These are phyloP conservation scores for Amanita muscaria DNA, from an alignment of 768 basidiomycete species.

Conservation along the genomic window DNA sequence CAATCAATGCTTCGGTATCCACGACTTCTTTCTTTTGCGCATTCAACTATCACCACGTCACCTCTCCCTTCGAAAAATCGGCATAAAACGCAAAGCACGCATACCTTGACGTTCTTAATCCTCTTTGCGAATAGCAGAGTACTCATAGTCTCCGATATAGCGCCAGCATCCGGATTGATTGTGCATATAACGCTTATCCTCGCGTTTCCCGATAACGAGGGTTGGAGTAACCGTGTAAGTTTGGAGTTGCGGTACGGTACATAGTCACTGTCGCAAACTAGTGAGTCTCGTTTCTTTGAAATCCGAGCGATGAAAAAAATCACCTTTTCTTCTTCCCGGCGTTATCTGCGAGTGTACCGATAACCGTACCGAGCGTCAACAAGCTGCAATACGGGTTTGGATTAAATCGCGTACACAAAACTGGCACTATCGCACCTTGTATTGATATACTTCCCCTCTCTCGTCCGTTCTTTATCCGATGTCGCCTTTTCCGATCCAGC, in stretches of 20 bases:
- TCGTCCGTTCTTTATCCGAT: constrained; percentile 89
- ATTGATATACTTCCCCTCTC: constrained; percentile 96
- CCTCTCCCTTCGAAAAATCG: not conserved
- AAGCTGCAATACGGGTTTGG: constrained; percentile 39
- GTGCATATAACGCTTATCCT: constrained; percentile 96
- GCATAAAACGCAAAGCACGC: constrained; percentile 13
- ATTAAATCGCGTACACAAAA: not conserved
- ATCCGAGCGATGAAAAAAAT: constrained; percentile 10
- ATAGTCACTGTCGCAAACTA: constrained; percentile 50
- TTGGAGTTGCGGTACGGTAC: constrained; percentile 95
- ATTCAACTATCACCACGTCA: constrained; percentile 39
- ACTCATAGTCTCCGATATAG: constrained; percentile 77
- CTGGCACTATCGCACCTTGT: constrained; percentile 42
- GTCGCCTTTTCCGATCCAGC: constrained; percentile 97
- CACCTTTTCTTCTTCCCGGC: constrained; percentile 66
- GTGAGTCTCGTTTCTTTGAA: not conserved
- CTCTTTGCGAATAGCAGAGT: constrained; percentile 88
- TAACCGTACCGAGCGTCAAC: constrained; percentile 88
- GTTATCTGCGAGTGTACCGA: constrained; percentile 86
- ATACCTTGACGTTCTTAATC: constrained; percentile 82
- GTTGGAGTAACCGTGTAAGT: constrained; percentile 88
- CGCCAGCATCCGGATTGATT: constrained; percentile 75
- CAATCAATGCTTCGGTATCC: constrained; percentile 88
- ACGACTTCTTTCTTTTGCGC: constrained; percentile 92
- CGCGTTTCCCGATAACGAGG: constrained; percentile 91